Evolutionary conservation across 805 yeast genomes (phyloP), one percentile per base, ranked within the genome.

Genomic region (Monosporozyma aerobia): DNA sequence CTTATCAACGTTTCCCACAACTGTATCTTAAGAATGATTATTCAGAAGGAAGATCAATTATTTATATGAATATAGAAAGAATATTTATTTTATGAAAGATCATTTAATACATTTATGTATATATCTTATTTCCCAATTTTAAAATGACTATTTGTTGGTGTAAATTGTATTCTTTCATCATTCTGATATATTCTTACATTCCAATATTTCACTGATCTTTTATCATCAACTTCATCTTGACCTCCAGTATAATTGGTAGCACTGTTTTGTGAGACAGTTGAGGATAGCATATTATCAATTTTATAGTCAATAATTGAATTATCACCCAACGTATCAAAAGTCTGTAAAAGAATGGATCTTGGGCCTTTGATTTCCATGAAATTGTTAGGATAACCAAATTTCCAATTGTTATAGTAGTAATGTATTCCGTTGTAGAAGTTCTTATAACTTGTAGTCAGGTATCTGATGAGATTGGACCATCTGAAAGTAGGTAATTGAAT

Each of bases 331-430:
- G 45, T 52, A 30, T 50, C 51, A 23, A 48, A 52, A 19, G 52
- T 65, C 55, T 69, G 72, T 1, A 69, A 57, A n/a, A 68, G 52
- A 9, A 69, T 32, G 8, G 63, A 57, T 58, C 72, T 63, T 48
- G 72, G 72, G 2, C 72, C 72, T 33, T 55, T 57, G 3, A 68
- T 59, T 49, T 58, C 60, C n/a, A 67, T 52, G 44, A 61, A 64
- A 32, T 56, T 57, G 10, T 59, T 53, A 5, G 64, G 59, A 14
- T 49, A 41, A 10, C 67, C 66, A 48, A 56, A 60, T 49, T 59
- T 52, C 54, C 58, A 58, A 48, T 54, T 49, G 52, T 56, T 29
- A 44, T 48, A 47, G 4, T 41, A 30, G 13, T 30, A 47, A 29
- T 29, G 27, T 25, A 54, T 6, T 43, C 33, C n/a, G 50, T 44